Evolutionary conservation across 1,139 yeast species (phyloP).

Genomic region (Debaryomyces robertsiae): DNA sequence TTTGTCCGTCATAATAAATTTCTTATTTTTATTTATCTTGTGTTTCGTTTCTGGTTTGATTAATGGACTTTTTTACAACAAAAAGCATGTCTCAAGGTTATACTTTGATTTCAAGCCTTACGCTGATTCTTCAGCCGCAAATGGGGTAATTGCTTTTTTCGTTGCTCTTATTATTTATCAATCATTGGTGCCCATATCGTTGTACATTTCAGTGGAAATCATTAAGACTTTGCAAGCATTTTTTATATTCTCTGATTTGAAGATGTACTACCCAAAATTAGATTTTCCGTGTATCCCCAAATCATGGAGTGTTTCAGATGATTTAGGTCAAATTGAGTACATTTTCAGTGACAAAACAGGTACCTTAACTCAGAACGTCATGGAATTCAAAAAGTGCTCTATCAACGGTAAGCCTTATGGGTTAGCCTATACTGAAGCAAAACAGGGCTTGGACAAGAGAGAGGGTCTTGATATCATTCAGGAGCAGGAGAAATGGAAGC

Average conservation of each 20-base stretch:
- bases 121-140: constrained; percentile 61
- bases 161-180: constrained; percentile 89
- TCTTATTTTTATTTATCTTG: constrained; percentile 67
- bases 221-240: constrained; percentile 93
- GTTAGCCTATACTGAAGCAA: constrained; percentile 92
- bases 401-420: constrained; percentile 89
- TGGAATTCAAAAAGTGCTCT: constrained; percentile 95
- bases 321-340: constrained; percentile 94
- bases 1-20: constrained; percentile 77
- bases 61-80: constrained; percentile 74
- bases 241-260: constrained; percentile 84
- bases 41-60: constrained; percentile 83
- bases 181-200: constrained; percentile 90
- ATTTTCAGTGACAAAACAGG: constrained; percentile 97
- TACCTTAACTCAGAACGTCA: constrained; percentile 91
- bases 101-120: constrained; percentile 65
- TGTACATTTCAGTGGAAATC: constrained; percentile 92
- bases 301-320: constrained; percentile 97
- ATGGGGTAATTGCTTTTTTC: constrained; percentile 84
- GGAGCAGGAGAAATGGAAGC: constrained; percentile 65
- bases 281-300: constrained; percentile 97
- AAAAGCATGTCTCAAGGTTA: constrained; percentile 55
- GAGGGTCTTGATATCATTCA: constrained; percentile 77
- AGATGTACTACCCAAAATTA: constrained; percentile 80
- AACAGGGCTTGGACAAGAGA: constrained; percentile 88